A percentile compares a stretch with the other conserved stretches of the same genome.
These are phyloP conservation scores for Sporothrix euskadiensis DNA, from an alignment of 2,329 filamentous ascomycete genomes.

Conservation along the genomic window DNA sequence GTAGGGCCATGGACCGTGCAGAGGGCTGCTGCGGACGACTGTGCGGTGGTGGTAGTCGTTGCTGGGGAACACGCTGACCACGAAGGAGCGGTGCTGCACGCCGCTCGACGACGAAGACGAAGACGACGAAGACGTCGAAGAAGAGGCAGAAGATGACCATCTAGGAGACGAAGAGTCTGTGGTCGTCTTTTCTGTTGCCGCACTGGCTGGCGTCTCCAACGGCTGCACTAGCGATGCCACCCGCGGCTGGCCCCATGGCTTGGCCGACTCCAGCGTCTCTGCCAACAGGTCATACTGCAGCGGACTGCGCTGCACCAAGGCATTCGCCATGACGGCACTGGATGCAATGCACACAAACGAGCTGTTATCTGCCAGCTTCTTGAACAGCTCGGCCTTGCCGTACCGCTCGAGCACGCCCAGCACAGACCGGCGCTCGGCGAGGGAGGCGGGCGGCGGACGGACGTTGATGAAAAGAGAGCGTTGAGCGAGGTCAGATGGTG, in stretches of 20 bases:
- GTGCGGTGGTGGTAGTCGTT: constrained; percentile 45
- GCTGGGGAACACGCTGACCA: constrained; percentile 45
- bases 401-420: constrained; percentile 53
- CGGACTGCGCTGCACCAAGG: constrained; percentile 50
- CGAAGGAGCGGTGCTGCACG: constrained; percentile 43
- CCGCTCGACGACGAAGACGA: background rate
- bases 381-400: constrained; percentile 55
- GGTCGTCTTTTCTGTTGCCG: background rate
- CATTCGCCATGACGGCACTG: constrained; percentile 42
- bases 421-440: constrained; percentile 58
- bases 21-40: constrained; percentile 41
- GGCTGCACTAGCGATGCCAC: constrained; percentile 32
- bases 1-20: constrained; percentile 48
- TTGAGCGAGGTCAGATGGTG: constrained; percentile 21
- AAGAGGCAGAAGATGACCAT: background rate
- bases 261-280: constrained; percentile 34
- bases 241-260: constrained; percentile 30
- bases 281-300: constrained; percentile 48
- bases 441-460: constrained; percentile 51
- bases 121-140: background rate
- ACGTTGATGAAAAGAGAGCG: constrained; percentile 52
- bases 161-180: background rate
- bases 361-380: constrained; percentile 48
- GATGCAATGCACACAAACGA: constrained; percentile 54
- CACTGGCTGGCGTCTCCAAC: constrained; percentile 25